phyloP scores from a whole-genome alignment of 1,284 basidiomycete species.

The Apiotrichum gracile region DNA sequence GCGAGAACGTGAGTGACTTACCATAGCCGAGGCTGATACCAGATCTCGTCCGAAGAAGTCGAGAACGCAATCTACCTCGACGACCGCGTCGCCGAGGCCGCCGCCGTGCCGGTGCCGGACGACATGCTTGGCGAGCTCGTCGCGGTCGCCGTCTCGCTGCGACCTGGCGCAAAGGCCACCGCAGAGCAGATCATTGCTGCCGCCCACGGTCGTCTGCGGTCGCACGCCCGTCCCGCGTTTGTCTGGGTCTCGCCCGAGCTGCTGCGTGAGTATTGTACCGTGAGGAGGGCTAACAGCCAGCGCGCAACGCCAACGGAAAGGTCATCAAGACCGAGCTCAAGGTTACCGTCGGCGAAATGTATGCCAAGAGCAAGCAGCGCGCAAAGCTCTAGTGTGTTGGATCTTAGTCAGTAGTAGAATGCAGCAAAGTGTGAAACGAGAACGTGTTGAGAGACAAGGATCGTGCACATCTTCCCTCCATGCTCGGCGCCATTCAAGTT shows the following conservation, averaged over 20 bases:
- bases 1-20: no score
- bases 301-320: conserved; percentile 15
- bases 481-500: no score
- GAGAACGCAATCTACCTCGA: conserved; percentile 40
- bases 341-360: conserved; percentile 4
- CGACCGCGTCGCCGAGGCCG: conserved; percentile 29
- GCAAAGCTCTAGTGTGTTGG: conserved; percentile 4
- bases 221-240: conserved; percentile 9
- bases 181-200: conserved; percentile 2
- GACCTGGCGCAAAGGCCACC: conserved; percentile 1
- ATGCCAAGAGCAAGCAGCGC: neutral
- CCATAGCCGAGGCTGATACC: no score
- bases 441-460: no score
- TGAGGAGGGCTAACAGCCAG: no score
- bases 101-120: conserved; percentile 34
- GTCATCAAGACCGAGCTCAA: conserved; percentile 9
- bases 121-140: conserved; percentile 34
- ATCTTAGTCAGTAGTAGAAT: no score
- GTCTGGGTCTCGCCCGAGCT: conserved; percentile 1
- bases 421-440: no score
- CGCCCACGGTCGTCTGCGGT: conserved; percentile 9
- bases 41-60: conserved; percentile 36
- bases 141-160: conserved; percentile 31
- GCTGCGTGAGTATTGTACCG: conserved; percentile 13
- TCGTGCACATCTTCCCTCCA: no score